phyloP scores from a whole-genome alignment of 192 early-diverging fungal genomes.

The Backusella morwellensis region DNA sequence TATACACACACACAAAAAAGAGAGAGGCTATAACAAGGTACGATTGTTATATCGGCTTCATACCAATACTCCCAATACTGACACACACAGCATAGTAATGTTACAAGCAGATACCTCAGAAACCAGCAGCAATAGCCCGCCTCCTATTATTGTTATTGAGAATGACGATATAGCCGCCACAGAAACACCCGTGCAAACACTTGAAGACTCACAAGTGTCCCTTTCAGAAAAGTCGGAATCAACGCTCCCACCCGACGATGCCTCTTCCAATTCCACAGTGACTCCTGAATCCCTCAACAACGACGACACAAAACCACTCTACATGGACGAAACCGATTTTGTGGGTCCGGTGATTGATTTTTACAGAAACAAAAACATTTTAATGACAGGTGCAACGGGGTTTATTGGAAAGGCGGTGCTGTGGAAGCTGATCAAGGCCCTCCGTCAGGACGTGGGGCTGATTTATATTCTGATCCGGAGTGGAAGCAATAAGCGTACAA shows the following conservation, averaged over 20 bases:
- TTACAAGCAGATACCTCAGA: neutral
- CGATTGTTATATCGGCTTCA: neutral
- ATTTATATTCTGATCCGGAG: slow-evolving; percentile 29
- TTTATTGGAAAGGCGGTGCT: slow-evolving; percentile 55
- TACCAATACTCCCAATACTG: neutral
- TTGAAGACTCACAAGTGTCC: neutral
- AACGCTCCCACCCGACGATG: slow-evolving; percentile 9
- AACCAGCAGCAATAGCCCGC: neutral
- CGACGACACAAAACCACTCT: neutral
- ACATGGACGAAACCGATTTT: neutral
- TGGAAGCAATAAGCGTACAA: slow-evolving; percentile 34
- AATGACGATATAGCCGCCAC: neutral
- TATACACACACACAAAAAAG: neutral
- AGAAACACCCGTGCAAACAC: neutral
- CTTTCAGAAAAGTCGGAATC: slow-evolving; percentile 4
- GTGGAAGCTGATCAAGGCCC: slow-evolving; percentile 43
- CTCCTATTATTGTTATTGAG: slow-evolving; percentile 7
- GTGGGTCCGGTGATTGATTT: slow-evolving; percentile 15
- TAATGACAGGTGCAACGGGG: slow-evolving; percentile 54
- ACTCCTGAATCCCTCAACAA: slow-evolving; percentile 6
- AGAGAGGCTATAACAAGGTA: neutral
- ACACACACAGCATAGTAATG: neutral
- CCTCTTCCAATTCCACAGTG: neutral
- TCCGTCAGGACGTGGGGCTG: slow-evolving; percentile 39
- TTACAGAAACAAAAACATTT: slow-evolving; percentile 35